Percentiles rank a stretch among this genome's conserved stretches.
These are phyloP conservation scores for Saturnispora saitoi DNA, from an alignment of 805 yeast species.

Conservation along the genomic window DNA sequence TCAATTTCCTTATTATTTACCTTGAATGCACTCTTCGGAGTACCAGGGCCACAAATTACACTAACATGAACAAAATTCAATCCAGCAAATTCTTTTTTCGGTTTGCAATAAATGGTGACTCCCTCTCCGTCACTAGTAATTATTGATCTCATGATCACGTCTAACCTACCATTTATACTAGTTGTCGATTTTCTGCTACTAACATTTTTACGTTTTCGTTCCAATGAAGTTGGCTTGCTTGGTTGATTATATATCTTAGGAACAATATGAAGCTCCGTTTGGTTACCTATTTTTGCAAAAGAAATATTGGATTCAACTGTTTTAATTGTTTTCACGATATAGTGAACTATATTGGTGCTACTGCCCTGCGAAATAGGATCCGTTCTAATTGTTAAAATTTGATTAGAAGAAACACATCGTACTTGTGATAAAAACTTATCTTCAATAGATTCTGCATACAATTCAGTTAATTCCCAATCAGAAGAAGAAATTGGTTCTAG, in stretches of 20 bases:
- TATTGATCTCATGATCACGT: conserved; percentile 4
- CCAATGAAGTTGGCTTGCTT: conserved; percentile 16
- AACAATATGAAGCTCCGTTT: conserved; percentile 43
- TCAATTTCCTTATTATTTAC: conserved; percentile 8
- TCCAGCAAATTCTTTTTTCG: conserved; percentile 26
- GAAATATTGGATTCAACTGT: conserved; percentile 17
- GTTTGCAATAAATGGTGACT: conserved; percentile 4
- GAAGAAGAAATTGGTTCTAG: conserved; percentile 68
- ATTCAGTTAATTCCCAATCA: conserved; percentile 89
- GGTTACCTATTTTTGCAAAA: conserved; percentile 36
- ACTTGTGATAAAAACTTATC: conserved; percentile 69
- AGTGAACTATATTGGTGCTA: conserved; percentile 36
- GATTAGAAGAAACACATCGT: conserved; percentile 57
- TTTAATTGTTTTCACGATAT: conserved; percentile 42
- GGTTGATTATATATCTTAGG: conserved; percentile 41
- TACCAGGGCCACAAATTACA: conserved; percentile 44
- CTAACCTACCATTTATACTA: neutral
- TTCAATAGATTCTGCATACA: conserved; percentile 72
- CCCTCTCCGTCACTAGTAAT: neutral
- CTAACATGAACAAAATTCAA: conserved; percentile 43
- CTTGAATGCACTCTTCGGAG: conserved; percentile 19
- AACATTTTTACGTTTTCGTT: conserved; percentile 23
- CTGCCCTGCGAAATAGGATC: conserved; percentile 44
- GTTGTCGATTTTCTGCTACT: conserved; percentile 21
- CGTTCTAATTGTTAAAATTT: conserved; percentile 61